Base-by-base conservation (phyloP, 2,329 filamentous ascomycete species). In the Chaetothyriales sp. region DNA sequence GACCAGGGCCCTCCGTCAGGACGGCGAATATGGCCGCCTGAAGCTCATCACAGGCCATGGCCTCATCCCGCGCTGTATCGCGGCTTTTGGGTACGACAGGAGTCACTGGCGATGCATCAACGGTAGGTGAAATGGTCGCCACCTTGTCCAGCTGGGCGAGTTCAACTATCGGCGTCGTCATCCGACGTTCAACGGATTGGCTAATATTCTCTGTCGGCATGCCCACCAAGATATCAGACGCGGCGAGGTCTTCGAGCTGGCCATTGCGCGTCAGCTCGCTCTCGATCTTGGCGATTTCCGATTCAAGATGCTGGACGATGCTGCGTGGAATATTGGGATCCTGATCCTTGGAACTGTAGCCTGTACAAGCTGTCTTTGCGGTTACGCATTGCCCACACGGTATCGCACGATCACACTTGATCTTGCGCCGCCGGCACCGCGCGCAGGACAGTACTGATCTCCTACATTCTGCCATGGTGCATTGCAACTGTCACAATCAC, bases 251-350 rank as follows among this genome's bases (percentile, higher is more conserved):
- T 51, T 61, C 61, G 43, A 61, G 54, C 43, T 60, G 61, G 48
- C 46, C 63, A 54, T 62, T 61, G 25, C 61, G 50, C 2, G 61
- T 55, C 45, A 65, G 58, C 44, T 64, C 63, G 15, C 58, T 61
- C 54, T 66, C 64, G 15, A 66, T 56, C 10, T 61, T 61, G 18
- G 64, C 64, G 53, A 66, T 65, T 56, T 66, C 64, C 13, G 62
- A 56, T 51, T 66, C 64, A 2, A 66, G 58, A 56, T 64, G 60
- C 53, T 65, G 63, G 18, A 66, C 63, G 10, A 66, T 64, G 53
- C 64, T 66, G 46, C 64, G 61, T 4, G 64, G 64, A 7, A 66
- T 58, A 28, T 52, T 58, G 40, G 59, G 54, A 44, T 61, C 60
- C 47, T 61, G 55, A 18, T 62, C 58, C 46, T 61, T 57, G 18